phyloP scores from a whole-genome alignment of 2,329 filamentous ascomycete species.

The Cercospora sp. region DNA sequence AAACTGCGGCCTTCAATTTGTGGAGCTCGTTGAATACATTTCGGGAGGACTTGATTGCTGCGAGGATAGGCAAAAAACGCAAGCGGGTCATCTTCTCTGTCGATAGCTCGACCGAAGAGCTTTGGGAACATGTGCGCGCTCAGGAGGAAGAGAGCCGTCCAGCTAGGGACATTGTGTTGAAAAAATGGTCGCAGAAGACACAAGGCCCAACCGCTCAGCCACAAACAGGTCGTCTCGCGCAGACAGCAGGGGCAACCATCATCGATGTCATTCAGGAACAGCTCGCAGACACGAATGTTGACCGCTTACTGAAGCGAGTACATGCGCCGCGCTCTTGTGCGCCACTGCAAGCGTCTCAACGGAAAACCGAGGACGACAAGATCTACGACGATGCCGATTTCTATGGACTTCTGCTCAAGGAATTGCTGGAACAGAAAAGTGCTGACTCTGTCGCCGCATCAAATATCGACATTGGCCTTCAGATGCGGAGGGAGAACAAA shows the following conservation, averaged over 20 bases:
- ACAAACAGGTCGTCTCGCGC: slow-evolving; percentile 60
- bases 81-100: slow-evolving; percentile 54
- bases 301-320: slow-evolving; percentile 69
- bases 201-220: slow-evolving; percentile 60
- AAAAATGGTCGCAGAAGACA: slow-evolving; percentile 88
- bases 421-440: slow-evolving; percentile 83
- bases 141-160: slow-evolving; percentile 62
- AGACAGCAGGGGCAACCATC: slow-evolving; percentile 63
- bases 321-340: slow-evolving; percentile 74
- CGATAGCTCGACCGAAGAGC: slow-evolving; percentile 60
- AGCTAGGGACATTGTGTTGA: slow-evolving; percentile 69
- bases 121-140: slow-evolving; percentile 71
- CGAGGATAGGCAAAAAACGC: slow-evolving; percentile 60
- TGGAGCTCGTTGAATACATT: slow-evolving; percentile 78
- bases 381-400: slow-evolving; percentile 95
- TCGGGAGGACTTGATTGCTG: slow-evolving; percentile 59
- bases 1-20: slow-evolving; percentile 79
- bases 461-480: slow-evolving; percentile 41
- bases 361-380: slow-evolving; percentile 55
- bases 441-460: slow-evolving; percentile 51
- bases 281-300: slow-evolving; percentile 55
- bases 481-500: slow-evolving; percentile 70
- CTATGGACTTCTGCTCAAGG: slow-evolving; percentile 89
- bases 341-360: slow-evolving; percentile 58
- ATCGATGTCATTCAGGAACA: slow-evolving; percentile 69